Base-by-base conservation (phyloP, 129 eudicot genomes). In the Escallonia rubra region DNA sequence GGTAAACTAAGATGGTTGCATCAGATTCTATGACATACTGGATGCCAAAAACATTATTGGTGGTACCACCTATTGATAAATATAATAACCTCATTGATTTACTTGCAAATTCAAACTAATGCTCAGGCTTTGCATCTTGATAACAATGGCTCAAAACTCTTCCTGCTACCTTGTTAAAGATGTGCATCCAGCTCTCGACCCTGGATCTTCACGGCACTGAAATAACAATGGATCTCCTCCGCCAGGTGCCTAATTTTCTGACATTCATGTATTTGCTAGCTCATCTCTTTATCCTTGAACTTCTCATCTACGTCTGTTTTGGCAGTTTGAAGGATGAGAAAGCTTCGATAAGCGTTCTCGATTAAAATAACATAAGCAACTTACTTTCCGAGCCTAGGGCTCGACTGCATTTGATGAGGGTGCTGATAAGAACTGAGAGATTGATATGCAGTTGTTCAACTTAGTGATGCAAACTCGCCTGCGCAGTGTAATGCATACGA, bases 291-390 rank as follows among this genome's bases (percentile, higher is more conserved):
- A 53, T 43, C 7, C 15, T 51, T 5, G 57, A 43, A 52, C 57
- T 48, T n/a, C n/a, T n/a, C n/a, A n/a, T 40, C 23, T n/a, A n/a
- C n/a, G n/a, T 63, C n/a, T 54, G 57, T 47, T 61, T 59, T 53
- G 51, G 57, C 84, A 92, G 98, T 79, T 83, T 77, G 96, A 93
- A 71, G 99, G 99, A 49, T 93, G 99, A 96, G 95, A 78, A 63
- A 85, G 82, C 69, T 93, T 93, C 65, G 93, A 93, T 15, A 79
- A 84, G 83, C 85, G 99, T 12, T 86, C 95, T 38, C 67, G 88
- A 42, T 63, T 74, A 56, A 93, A 89, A 73, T 89, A 89, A 80
- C 90, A 89, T 52, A 93, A 89, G 80, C 96, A 93, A 79, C 76
- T 93, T 63, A 95, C 90, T 23, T 93, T 87, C 73, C 79, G 96